Base-by-base conservation (phyloP, 2,329 filamentous ascomycete species). In the Cordyceps fumosorosea region DNA sequence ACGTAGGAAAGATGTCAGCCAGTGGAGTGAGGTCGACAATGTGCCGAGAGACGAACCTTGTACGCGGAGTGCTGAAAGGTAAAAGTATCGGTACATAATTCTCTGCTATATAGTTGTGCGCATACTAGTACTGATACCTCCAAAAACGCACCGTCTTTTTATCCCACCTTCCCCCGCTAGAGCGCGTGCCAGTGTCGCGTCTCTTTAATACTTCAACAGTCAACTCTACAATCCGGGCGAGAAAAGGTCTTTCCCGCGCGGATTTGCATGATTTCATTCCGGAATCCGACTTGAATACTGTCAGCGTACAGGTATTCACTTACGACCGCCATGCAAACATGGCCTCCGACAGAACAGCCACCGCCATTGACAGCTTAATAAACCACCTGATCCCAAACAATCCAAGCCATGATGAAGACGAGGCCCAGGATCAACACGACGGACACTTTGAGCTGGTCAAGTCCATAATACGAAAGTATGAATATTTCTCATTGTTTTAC, bases 331-430 rank as follows among this genome's bases (percentile, higher is more conserved):
- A 82, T 81, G 79, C 79, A 72, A 75, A 76, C 71, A 84, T 85
- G 81, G 79, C 82, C 69, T 80, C 82, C 69, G 81, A 84, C 70
- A 89, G 90, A 78, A 84, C 96, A 76, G 85, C 88, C 72, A 87
- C 86, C 74, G 91, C 90, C 73, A 86, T 96, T 72, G 85, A 90
- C 73, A 88, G 89, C 75, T 82, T 96, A 71, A 86, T 96, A 72
- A 81, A 87, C 69, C 88, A 89, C 71, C 79, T 93, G 63, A 80
- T 95, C 62, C 89, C 89, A 61, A 78, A 81, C 56, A 81, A 86
- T 65, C 81, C 84, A 47, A 78, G 84, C 66, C 87, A 91, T 67
- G 84, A 87, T 70, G 86, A 90, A 65, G 85, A 84, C n/a, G 76
- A 78, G 10, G 84, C 85, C 22, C 86, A 92, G 71, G 80, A 88